These are phyloP conservation scores for Nitzschia sp. DNA, from an alignment of 108 stramenopile genomes.

Conservation along the genomic window DNA sequence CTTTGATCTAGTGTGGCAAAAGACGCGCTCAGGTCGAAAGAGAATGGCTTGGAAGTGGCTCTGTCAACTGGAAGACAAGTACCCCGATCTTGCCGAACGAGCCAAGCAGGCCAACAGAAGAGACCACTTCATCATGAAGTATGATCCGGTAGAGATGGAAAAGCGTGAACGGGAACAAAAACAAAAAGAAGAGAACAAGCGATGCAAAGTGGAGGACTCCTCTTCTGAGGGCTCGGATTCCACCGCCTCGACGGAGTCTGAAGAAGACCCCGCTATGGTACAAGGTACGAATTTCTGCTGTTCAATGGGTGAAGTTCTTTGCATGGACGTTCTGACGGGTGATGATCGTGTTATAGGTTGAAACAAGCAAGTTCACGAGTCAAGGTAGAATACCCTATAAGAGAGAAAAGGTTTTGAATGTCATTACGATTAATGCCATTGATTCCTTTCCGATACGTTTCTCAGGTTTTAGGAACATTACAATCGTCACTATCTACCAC, in stretches of 20 bases:
- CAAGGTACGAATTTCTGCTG: too few relatives aligned
- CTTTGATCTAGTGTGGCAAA: constrained; percentile 92
- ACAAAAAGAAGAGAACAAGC: constrained; percentile 27
- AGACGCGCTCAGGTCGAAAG: constrained; percentile 89
- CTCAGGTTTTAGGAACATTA: too few relatives aligned
- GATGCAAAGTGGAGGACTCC: constrained; percentile 12
- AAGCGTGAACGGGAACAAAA: constrained; percentile 27
- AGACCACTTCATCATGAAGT: constrained; percentile 89
- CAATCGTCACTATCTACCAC: too few relatives aligned
- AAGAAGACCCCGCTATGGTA: neutral
- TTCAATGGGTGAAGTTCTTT: too few relatives aligned
- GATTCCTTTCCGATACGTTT: too few relatives aligned
- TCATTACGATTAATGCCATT: too few relatives aligned
- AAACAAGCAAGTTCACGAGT: too few relatives aligned
- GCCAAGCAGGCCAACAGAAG: constrained; percentile 74
- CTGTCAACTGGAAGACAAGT: constrained; percentile 55
- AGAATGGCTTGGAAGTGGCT: constrained; percentile 95
- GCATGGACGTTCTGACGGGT: too few relatives aligned
- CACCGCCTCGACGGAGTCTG: neutral
- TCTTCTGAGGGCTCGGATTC: too few relatives aligned
- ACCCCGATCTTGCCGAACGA: constrained; percentile 74
- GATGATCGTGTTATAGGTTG: too few relatives aligned
- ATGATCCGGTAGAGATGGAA: constrained; percentile 61
- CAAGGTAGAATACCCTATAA: too few relatives aligned
- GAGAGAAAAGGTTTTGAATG: too few relatives aligned